Evolutionary conservation across 768 basidiomycete genomes (phyloP).

Genomic region (Leccinum rimulosum): DNA sequence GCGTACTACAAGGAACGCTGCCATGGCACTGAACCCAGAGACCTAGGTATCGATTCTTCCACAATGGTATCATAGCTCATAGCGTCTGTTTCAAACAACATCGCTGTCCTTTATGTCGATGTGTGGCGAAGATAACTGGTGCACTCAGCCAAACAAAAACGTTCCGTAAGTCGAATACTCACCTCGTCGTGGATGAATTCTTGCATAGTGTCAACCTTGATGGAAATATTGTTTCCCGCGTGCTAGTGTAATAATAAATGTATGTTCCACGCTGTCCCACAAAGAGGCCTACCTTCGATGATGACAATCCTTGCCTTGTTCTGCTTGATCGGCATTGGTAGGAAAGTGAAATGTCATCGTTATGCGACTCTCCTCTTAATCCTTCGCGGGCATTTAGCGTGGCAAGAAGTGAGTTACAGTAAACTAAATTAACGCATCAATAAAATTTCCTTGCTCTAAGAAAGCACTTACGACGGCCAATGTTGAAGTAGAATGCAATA

Average conservation of each 20-base stretch:
- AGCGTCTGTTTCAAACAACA: conserved; percentile 4
- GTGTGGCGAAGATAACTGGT: conserved; percentile 1
- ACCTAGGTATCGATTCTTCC: background rate
- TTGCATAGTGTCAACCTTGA: conserved; percentile 62
- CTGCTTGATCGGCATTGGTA: conserved; percentile 2
- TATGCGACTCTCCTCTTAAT: conserved; percentile 32
- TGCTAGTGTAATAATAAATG: conserved; percentile 7
- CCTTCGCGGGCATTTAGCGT: conserved; percentile 55
- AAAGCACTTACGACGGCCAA: conserved; percentile 50
- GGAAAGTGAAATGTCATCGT: conserved; percentile 20
- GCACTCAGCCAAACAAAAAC: background rate
- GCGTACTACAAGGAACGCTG: background rate
- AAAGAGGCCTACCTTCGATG: conserved; percentile 3
- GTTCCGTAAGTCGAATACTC: background rate
- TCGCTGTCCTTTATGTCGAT: conserved; percentile 10
- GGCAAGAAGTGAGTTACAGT: conserved; percentile 59
- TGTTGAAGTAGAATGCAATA: conserved; percentile 58
- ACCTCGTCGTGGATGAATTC: conserved; percentile 45
- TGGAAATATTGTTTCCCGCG: conserved; percentile 51
- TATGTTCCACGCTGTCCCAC: no score
- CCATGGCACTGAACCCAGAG: background rate
- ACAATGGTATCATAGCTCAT: background rate
- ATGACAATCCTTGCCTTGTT: background rate
- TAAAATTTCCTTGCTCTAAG: no score
- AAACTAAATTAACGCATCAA: conserved; percentile 36